Base-by-base conservation (phyloP, 768 basidiomycete species). In the Trametes elegans region DNA sequence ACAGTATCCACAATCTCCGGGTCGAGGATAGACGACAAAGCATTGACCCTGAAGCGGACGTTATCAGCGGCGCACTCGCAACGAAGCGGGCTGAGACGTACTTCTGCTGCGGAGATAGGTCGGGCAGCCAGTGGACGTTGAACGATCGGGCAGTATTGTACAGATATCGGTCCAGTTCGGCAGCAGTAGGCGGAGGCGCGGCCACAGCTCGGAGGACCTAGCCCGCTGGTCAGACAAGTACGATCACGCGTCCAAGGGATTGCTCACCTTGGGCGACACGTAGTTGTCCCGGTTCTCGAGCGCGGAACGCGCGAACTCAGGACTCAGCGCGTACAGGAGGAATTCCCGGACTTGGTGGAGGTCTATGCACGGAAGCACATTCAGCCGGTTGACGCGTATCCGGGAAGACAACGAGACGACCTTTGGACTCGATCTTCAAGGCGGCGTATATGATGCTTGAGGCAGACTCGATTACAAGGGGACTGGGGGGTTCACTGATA, bases 391-490 rank as follows among this genome's bases (percentile, higher is more conserved):
- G 44, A 38, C 39, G 27, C 29, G 41, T 24, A 45, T 21, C 34
- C 23, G 5, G 9, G 2, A 13, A 19, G 34, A 18, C 23, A 39
- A 47, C 26, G 29, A 7, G 14, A 59, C 16, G 23, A 87, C 88
- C 88, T 78, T 77, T 82, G 7, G 75, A 81, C 24, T 81, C 80
- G 3, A 77, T 67, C 39, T 76, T 75, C 21, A 81, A 79, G 1
- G 82, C 78, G 6, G 84, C 80, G 60, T 77, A 82, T 49, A 90
- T 82, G 55, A 90, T 77, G 51, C 78, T 87, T 11, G 85, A 83
- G 16, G 80, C 80, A 19, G 88, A 87, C 67, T 90, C 87, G n/a
- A 80, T 66, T 10, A 86, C 65, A 29, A 70, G 64, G 3, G 82
- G 81, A 42, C 80, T 83, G 36, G 76, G 74, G n/a, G 67, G 55